phyloP scores from a whole-genome alignment of 306 rosid species.

The Vigna trinervia region DNA sequence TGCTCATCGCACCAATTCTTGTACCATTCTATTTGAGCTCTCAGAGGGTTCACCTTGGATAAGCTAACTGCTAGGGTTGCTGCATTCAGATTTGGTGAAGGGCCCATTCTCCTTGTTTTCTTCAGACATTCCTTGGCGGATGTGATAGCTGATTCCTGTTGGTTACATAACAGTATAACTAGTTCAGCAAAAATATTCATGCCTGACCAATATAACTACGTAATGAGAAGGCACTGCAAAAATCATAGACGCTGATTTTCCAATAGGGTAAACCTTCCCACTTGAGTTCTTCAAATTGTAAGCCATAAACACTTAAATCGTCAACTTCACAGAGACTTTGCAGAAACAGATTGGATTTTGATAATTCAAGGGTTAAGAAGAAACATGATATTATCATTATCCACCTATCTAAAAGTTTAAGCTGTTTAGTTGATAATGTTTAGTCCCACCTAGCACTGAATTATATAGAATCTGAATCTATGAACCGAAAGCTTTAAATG shows the following conservation, averaged over 20 bases:
- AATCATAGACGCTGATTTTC: neutral
- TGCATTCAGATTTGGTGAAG: conserved; percentile 57
- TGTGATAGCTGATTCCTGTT: conserved; percentile 58
- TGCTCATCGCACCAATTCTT: conserved; percentile 63
- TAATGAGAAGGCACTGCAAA: conserved; percentile 3
- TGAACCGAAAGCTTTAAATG: neutral
- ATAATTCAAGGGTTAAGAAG: conserved; percentile 1
- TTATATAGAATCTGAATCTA: conserved; percentile 6
- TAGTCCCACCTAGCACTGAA: neutral
- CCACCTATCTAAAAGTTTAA: neutral
- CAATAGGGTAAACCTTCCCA: neutral
- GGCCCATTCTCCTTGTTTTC: conserved; percentile 71
- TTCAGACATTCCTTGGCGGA: conserved; percentile 68
- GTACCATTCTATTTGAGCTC: conserved; percentile 91
- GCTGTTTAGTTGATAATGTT: neutral
- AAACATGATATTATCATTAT: neutral
- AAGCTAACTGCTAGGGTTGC: conserved; percentile 70
- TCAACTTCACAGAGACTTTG: neutral
- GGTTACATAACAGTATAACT: conserved; percentile 27
- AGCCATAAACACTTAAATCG: neutral
- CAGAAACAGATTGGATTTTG: neutral
- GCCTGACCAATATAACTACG: neutral
- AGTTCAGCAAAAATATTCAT: conserved; percentile 34
- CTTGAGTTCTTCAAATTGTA: neutral
- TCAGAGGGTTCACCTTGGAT: conserved; percentile 64